Evolutionary conservation across 139 green algal genomes (phyloP).

Genomic region (Yamagishiella unicocca): DNA sequence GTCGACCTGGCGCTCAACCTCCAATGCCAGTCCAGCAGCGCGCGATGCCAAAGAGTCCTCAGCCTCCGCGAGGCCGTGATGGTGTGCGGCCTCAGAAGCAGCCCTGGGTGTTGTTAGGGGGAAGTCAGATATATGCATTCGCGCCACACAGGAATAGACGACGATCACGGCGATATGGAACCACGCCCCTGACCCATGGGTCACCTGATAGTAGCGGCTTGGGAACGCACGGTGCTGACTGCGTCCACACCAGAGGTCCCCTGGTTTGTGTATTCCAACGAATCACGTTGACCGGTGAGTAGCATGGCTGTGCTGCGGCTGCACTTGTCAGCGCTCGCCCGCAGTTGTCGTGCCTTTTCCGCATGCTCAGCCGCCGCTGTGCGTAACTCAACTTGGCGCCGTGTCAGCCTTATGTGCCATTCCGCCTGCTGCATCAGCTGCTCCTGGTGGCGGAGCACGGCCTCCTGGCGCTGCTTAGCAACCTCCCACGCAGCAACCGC

Average conservation of each 20-base stretch:
- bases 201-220: slow-evolving; percentile 23
- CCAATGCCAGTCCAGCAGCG: not conserved
- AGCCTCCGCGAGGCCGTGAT: not conserved
- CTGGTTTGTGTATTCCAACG: not conserved
- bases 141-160: too few species aligned
- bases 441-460: slow-evolving; percentile 24
- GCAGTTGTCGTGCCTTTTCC: slow-evolving; percentile 9
- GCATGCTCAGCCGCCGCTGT: not conserved
- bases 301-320: not conserved
- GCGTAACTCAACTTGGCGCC: not conserved
- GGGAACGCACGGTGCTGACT: not conserved
- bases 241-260: not conserved
- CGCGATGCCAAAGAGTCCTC: not conserved
- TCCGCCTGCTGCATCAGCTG: slow-evolving; percentile 28
- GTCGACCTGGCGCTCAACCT: not conserved
- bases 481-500: slow-evolving; percentile 19
- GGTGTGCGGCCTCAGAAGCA: not conserved
- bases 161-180: too few species aligned
- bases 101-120: too few species aligned
- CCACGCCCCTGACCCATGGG: too few species aligned
- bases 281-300: not conserved
- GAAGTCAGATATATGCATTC: too few species aligned
- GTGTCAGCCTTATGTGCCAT: not conserved
- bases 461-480: not conserved
- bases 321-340: not conserved